Percentiles rank a stretch among this genome's conserved stretches.
phyloP scores from a whole-genome alignment of 495 filamentous ascomycete species.

The Penicillium fimorum region DNA sequence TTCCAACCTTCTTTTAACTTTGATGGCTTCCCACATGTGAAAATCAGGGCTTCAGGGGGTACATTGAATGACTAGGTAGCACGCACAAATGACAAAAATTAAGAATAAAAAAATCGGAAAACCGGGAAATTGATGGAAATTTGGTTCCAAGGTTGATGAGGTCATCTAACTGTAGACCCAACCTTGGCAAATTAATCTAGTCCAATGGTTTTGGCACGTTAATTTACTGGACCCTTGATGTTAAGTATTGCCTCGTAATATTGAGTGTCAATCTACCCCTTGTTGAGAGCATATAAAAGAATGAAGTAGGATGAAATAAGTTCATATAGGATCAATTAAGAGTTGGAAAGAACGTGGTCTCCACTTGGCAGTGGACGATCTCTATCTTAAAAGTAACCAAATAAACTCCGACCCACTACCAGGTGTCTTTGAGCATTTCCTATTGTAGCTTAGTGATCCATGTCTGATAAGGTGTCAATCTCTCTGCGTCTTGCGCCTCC shows the following conservation, averaged over 20 bases:
- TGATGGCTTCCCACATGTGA: too few species aligned
- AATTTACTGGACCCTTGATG: background rate
- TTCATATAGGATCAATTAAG: background rate
- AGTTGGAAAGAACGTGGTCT: background rate
- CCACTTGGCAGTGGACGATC: slow-evolving; percentile 1
- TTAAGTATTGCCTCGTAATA: background rate
- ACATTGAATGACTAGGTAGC: too few species aligned
- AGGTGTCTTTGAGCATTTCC: background rate
- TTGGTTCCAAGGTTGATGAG: background rate
- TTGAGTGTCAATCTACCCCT: too few species aligned
- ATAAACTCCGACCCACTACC: background rate
- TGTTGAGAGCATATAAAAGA: background rate
- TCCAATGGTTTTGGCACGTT: background rate
- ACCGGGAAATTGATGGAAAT: background rate
- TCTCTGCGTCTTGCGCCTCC: background rate
- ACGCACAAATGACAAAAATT: too few species aligned
- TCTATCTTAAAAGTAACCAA: background rate
- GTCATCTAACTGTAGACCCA: background rate
- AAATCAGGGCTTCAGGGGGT: too few species aligned
- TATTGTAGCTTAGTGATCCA: background rate
- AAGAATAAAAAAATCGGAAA: background rate
- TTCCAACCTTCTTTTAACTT: too few species aligned
- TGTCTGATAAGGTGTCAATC: background rate
- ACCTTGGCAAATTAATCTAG: background rate
- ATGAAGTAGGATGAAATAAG: background rate